A percentile compares a stretch with the other conserved stretches of the same genome.
Conservation (phyloP, 257 asterid species). For the Coffea eugenioides region DNA sequence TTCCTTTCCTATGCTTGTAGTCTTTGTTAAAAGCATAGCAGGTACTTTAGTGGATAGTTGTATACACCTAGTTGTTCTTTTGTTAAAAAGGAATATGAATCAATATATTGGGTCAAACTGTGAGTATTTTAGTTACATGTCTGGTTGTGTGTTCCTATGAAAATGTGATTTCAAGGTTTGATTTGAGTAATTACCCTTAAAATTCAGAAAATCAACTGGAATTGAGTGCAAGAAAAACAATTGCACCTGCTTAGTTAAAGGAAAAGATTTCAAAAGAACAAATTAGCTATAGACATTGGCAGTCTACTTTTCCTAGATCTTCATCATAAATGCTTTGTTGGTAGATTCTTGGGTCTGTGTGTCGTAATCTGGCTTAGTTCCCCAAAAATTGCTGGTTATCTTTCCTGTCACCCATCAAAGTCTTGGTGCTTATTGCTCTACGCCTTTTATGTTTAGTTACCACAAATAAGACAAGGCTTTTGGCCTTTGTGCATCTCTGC, state of each 20-base stretch:
- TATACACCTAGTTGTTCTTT: not conserved
- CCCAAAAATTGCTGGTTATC: not conserved
- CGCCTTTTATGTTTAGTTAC: not conserved
- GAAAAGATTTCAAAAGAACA: not conserved
- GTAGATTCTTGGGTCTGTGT: not conserved
- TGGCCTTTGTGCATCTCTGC: not conserved
- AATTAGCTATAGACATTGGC: not conserved
- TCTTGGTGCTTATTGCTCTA: not conserved
- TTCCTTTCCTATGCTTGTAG: too few relatives aligned
- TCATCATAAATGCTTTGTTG: not conserved
- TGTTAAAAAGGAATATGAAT: not conserved
- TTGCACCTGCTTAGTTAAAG: not conserved
- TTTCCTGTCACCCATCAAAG: slow-evolving; percentile 4
- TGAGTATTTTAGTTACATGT: not conserved
- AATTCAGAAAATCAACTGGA: not conserved
- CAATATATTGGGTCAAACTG: too few relatives aligned
- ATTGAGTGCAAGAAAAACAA: not conserved
- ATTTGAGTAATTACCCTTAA: not conserved
- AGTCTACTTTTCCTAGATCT: not conserved
- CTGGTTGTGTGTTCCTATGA: not conserved
- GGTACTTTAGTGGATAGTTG: not conserved
- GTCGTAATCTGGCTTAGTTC: not conserved
- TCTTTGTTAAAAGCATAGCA: too few relatives aligned
- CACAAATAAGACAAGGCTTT: not conserved
- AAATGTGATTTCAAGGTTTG: not conserved